Conservation (phyloP, 164 flowering plant species). For the Cinnamomum chago region DNA sequence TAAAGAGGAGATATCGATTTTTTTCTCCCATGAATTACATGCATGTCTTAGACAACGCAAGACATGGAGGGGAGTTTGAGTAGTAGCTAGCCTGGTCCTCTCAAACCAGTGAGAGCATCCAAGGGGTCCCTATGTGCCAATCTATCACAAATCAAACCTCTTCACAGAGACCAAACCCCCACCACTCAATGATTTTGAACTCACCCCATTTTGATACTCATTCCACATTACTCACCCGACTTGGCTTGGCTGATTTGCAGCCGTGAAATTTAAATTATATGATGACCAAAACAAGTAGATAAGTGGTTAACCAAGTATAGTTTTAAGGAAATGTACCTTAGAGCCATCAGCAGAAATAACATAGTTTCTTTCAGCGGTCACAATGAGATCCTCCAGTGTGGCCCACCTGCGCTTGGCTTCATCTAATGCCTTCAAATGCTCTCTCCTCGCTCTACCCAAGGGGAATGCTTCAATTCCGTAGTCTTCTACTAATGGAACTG, state of each 20-base stretch:
- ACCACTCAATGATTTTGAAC: no score
- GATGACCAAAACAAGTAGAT: not conserved
- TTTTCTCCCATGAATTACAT: not conserved
- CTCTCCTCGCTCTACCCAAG: conserved; percentile 37
- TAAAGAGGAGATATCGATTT: not conserved
- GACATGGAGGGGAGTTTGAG: not conserved
- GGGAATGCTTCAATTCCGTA: conserved; percentile 57
- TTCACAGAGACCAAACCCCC: no score
- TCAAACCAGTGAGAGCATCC: no score
- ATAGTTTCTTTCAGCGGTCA: conserved; percentile 26
- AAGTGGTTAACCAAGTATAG: not conserved
- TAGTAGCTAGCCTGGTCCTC: not conserved
- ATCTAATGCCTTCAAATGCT: conserved; percentile 41
- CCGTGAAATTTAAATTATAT: no score
- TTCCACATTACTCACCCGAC: no score
- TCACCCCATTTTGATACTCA: no score
- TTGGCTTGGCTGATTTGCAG: not conserved
- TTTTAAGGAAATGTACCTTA: conserved; percentile 23
- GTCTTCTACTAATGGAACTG: conserved; percentile 40
- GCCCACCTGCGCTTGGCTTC: conserved; percentile 32
- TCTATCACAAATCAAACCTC: no score
- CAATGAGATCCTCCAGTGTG: conserved; percentile 39
- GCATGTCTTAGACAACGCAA: not conserved
- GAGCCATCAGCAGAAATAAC: conserved; percentile 30
- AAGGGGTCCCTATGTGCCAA: no score